These are phyloP conservation scores for Amaranthus hypochondriacus DNA, from an alignment of 148 eudicot species.

Conservation along the genomic window DNA sequence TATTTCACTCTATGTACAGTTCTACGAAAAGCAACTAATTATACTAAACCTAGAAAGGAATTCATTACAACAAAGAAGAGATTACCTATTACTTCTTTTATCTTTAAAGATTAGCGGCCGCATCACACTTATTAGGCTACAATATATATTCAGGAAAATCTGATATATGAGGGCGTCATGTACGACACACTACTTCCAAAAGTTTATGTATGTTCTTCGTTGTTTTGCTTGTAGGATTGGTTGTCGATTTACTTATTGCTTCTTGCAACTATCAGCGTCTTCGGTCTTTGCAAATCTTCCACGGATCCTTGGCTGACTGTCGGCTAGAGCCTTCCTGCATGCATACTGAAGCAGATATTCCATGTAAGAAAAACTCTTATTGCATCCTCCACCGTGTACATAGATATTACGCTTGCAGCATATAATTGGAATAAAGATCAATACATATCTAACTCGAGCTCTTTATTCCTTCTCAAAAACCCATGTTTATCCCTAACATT, in stretches of 20 bases:
- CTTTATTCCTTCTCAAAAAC: too few species aligned
- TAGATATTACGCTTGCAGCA: not conserved
- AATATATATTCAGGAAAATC: not conserved
- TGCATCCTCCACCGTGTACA: not conserved
- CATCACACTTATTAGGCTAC: constrained; percentile 14
- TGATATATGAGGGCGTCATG: constrained; percentile 15
- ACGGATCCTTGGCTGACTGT: constrained; percentile 90
- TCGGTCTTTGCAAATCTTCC: constrained; percentile 91
- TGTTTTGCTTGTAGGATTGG: constrained; percentile 10
- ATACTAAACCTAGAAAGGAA: constrained; percentile 20
- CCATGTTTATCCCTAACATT: too few species aligned
- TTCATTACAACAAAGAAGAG: constrained; percentile 30
- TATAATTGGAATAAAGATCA: too few species aligned
- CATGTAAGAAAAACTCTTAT: constrained; percentile 6
- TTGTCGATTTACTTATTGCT: constrained; percentile 26
- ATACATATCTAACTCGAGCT: too few species aligned
- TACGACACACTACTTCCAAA: constrained; percentile 15
- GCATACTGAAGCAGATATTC: constrained; percentile 63
- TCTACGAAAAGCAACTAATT: constrained; percentile 23
- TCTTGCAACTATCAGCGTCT: constrained; percentile 46
- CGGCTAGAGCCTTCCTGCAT: constrained; percentile 96
- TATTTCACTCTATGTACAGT: constrained; percentile 24
- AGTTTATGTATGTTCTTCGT: constrained; percentile 24
- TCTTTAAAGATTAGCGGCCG: constrained; percentile 15
- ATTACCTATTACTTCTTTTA: constrained; percentile 16